These are phyloP conservation scores for Circinella umbellata DNA, from an alignment of 371 early-diverging fungal genomes.

Conservation along the genomic window DNA sequence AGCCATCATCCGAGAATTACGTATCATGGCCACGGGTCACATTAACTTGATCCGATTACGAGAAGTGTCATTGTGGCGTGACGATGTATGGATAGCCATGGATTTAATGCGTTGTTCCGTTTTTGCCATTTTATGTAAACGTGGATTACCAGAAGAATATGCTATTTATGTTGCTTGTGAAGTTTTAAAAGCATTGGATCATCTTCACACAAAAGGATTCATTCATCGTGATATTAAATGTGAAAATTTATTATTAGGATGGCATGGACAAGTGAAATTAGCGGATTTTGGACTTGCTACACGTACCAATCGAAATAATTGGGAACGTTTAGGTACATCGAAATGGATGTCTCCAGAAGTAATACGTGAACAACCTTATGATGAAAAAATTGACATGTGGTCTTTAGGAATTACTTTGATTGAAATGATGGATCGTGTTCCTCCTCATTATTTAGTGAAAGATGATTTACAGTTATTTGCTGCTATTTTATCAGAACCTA, in stretches of 20 bases:
- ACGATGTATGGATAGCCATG: slow-evolving; percentile 53
- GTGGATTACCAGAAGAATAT: slow-evolving; percentile 50
- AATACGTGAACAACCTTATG: slow-evolving; percentile 50
- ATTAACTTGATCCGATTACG: slow-evolving; percentile 45
- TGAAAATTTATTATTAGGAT: slow-evolving; percentile 53
- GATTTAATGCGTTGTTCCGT: slow-evolving; percentile 54
- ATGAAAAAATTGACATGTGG: slow-evolving; percentile 60
- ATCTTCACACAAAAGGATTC: slow-evolving; percentile 49
- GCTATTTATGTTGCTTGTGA: slow-evolving; percentile 45
- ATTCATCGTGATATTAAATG: slow-evolving; percentile 59
- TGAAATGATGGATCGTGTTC: slow-evolving; percentile 61
- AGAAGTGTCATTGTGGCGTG: slow-evolving; percentile 45
- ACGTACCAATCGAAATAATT: slow-evolving; percentile 39
- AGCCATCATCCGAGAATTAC: slow-evolving; percentile 49
- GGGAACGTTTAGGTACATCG: slow-evolving; percentile 51
- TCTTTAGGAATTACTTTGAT: slow-evolving; percentile 56
- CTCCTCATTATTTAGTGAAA: slow-evolving; percentile 48
- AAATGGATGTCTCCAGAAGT: slow-evolving; percentile 71
- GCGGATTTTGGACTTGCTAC: slow-evolving; percentile 60
- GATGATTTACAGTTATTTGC: slow-evolving; percentile 50
- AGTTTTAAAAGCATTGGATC: slow-evolving; percentile 42
- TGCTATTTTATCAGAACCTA: slow-evolving; percentile 46
- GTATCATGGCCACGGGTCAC: slow-evolving; percentile 53
- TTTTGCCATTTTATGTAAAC: slow-evolving; percentile 49
- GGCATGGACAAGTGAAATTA: slow-evolving; percentile 54